A percentile compares a stretch with the other conserved stretches of the same genome.
These are phyloP conservation scores for Termitomyces sp. DNA, from an alignment of 768 basidiomycete genomes.

Conservation along the genomic window DNA sequence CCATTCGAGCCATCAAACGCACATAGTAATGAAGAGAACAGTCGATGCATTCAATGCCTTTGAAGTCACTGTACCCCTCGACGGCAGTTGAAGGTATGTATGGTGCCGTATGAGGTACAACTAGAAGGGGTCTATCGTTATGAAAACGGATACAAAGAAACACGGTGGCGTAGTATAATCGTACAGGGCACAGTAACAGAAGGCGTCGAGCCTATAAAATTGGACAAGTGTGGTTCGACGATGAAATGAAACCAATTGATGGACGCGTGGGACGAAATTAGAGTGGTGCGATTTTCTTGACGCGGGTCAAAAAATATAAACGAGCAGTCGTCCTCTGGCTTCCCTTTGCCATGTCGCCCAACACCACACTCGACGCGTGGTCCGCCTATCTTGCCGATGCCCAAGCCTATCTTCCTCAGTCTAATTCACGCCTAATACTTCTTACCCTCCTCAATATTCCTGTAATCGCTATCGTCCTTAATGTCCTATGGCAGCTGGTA, in stretches of 20 bases:
- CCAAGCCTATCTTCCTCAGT: slow-evolving; percentile 30
- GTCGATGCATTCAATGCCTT: too few relatives aligned
- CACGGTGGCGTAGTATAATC: neutral
- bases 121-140: too few relatives aligned
- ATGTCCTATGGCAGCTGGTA: slow-evolving; percentile 78
- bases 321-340: neutral
- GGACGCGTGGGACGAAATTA: slow-evolving; percentile 7
- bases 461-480: slow-evolving; percentile 59
- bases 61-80: too few relatives aligned
- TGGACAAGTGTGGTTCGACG: neutral
- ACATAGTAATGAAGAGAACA: too few relatives aligned
- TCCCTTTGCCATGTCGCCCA: slow-evolving; percentile 31
- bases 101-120: too few relatives aligned
- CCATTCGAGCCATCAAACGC: too few relatives aligned
- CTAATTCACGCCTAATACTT: slow-evolving; percentile 30
- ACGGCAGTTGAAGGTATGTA: too few relatives aligned
- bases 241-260: neutral
- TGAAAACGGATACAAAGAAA: neutral
- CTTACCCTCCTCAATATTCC: slow-evolving; percentile 63
- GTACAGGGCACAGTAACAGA: too few relatives aligned
- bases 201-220: too few relatives aligned
- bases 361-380: slow-evolving; percentile 38
- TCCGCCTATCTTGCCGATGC: slow-evolving; percentile 35
- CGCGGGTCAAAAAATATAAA: slow-evolving; percentile 2
- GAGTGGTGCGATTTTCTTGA: slow-evolving; percentile 9